Evolutionary conservation across 139 green algal genomes (phyloP).

Genomic region (Picochlorum sp.): DNA sequence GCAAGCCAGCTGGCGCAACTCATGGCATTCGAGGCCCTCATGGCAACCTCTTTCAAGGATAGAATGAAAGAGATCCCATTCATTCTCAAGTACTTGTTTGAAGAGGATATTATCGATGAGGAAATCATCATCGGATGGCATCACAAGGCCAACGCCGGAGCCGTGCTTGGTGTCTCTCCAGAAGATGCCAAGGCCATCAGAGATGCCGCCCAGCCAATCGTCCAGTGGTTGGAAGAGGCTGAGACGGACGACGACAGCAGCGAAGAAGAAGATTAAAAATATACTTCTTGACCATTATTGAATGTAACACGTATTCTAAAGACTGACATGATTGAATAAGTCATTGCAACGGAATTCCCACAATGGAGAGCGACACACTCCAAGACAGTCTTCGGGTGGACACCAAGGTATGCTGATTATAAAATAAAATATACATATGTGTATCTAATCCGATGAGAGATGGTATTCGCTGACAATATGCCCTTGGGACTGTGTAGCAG

Average conservation of each 20-base stretch:
- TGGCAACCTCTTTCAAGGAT: slow-evolving; percentile 24
- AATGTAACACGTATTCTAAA: too few relatives aligned
- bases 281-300: too few relatives aligned
- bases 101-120: slow-evolving; percentile 82
- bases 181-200: slow-evolving; percentile 47
- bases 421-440: too few relatives aligned
- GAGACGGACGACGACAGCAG: slow-evolving; percentile 47
- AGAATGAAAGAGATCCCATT: slow-evolving; percentile 51
- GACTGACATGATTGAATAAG: too few relatives aligned
- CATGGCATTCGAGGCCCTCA: slow-evolving; percentile 65
- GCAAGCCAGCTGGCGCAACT: slow-evolving; percentile 64
- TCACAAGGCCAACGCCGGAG: slow-evolving; percentile 44
- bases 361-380: too few relatives aligned
- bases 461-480: neutral
- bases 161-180: slow-evolving; percentile 48
- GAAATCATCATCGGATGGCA: slow-evolving; percentile 74
- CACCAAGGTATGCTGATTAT: too few relatives aligned
- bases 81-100: slow-evolving; percentile 84
- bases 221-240: slow-evolving; percentile 69
- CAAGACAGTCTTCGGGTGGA: too few relatives aligned
- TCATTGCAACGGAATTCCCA: too few relatives aligned
- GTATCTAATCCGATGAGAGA: too few relatives aligned
- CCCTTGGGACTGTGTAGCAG: neutral
- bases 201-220: slow-evolving; percentile 52
- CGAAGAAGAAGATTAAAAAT: slow-evolving; percentile 11